These are phyloP conservation scores for Hypomontagnella submonticulosa DNA, from an alignment of 495 filamentous ascomycete genomes.

Conservation along the genomic window DNA sequence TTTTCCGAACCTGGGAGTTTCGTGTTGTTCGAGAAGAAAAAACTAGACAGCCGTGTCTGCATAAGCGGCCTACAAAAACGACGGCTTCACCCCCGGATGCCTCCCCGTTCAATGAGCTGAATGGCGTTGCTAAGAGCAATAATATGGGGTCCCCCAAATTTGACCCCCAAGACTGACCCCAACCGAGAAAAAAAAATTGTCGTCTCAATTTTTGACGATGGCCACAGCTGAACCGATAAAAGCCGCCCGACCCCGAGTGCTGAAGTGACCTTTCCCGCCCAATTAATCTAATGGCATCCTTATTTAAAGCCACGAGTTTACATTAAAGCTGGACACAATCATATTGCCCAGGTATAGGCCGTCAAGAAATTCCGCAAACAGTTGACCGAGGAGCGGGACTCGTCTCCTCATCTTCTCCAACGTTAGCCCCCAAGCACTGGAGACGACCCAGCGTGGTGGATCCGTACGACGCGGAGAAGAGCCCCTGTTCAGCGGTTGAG, in stretches of 20 bases:
- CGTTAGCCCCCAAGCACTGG: constrained; percentile 14
- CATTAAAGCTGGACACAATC: background rate
- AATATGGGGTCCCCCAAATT: constrained; percentile 19
- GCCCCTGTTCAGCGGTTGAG: background rate
- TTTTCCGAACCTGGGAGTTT: constrained; percentile 16
- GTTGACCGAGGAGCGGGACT: constrained; percentile 25
- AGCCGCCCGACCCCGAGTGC: background rate
- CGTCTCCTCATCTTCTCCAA: constrained; percentile 26
- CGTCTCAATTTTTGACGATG: background rate
- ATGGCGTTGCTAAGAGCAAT: background rate
- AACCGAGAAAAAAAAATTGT: constrained; percentile 4
- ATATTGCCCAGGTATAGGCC: too few species aligned
- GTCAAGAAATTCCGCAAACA: constrained; percentile 16
- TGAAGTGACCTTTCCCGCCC: too few species aligned
- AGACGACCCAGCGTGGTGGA: constrained; percentile 8
- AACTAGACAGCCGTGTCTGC: constrained; percentile 8
- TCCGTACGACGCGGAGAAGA: constrained; percentile 20
- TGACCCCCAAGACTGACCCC: constrained; percentile 7
- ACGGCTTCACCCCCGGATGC: background rate
- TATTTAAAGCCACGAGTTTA: too few species aligned
- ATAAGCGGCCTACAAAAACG: constrained; percentile 10
- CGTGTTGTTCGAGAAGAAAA: constrained; percentile 11
- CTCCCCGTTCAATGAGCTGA: background rate
- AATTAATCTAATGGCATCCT: too few species aligned
- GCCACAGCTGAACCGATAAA: background rate